Evolutionary conservation across 2,329 filamentous ascomycete species (phyloP).

Genomic region (Neocucurbitaria cava): DNA sequence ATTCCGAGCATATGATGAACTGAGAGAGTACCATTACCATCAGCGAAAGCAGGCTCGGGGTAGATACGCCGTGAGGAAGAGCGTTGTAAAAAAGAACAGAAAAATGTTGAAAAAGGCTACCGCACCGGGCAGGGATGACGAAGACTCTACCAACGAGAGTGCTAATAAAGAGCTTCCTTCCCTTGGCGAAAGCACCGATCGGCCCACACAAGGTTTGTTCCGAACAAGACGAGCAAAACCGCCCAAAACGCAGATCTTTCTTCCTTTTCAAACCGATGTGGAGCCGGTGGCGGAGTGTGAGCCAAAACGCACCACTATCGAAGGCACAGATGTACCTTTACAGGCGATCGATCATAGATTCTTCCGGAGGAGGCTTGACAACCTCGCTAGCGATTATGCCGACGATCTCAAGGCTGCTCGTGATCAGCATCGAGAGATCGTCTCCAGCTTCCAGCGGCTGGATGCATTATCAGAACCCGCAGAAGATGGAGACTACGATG

Average conservation of each 20-base stretch:
- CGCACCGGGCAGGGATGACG: conserved; percentile 22
- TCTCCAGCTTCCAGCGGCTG: conserved; percentile 54
- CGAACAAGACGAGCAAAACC: conserved; percentile 30
- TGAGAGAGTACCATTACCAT: conserved; percentile 35
- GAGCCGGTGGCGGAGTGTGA: conserved; percentile 8
- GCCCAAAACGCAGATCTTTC: conserved; percentile 34
- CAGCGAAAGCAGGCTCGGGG: conserved; percentile 36
- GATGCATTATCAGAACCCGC: conserved; percentile 51
- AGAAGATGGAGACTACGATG: conserved; percentile 57
- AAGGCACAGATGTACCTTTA: conserved; percentile 39
- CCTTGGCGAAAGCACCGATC: conserved; percentile 25
- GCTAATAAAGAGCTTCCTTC: conserved; percentile 23
- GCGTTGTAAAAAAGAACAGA: conserved; percentile 32
- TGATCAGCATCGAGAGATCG: conserved; percentile 47
- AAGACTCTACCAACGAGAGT: conserved; percentile 21
- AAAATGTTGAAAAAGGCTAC: conserved; percentile 36
- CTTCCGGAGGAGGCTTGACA: conserved; percentile 38
- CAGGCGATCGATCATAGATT: conserved; percentile 36
- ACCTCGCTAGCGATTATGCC: conserved; percentile 28
- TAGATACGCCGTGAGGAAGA: conserved; percentile 36
- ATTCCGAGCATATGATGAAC: conserved; percentile 37
- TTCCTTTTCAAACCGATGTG: conserved; percentile 30
- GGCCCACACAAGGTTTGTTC: conserved; percentile 40
- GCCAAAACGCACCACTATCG: conserved; percentile 24
- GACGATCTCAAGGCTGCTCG: conserved; percentile 53